A percentile compares a stretch with the other conserved stretches of the same genome.
Evolutionary conservation across 2,329 filamentous ascomycete genomes (phyloP).

Genomic region (Fusarium setosum): DNA sequence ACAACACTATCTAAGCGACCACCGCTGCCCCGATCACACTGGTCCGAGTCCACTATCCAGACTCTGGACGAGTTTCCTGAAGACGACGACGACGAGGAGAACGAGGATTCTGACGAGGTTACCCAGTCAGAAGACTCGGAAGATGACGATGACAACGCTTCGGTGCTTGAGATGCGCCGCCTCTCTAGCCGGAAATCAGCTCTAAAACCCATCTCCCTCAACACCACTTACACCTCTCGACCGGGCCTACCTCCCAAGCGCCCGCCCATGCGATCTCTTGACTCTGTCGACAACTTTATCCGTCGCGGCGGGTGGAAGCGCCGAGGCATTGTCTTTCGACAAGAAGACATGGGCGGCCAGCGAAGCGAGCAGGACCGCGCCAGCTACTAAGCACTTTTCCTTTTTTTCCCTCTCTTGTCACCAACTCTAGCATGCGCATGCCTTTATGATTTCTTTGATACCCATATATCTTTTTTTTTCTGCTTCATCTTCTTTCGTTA

Average conservation of each 20-base stretch:
- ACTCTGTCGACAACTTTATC: conserved; percentile 55
- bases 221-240: conserved; percentile 48
- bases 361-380: conserved; percentile 32
- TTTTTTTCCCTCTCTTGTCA: not conserved
- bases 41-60: conserved; percentile 57
- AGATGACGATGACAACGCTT: conserved; percentile 36
- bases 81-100: conserved; percentile 31
- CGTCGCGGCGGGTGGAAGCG: conserved; percentile 59
- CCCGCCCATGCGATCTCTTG: conserved; percentile 52
- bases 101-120: conserved; percentile 35
- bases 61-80: conserved; percentile 39
- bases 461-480: conserved; percentile 28
- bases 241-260: conserved; percentile 42
- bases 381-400: conserved; percentile 34
- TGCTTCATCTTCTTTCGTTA: conserved; percentile 24
- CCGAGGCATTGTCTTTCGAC: conserved; percentile 54
- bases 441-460: conserved; percentile 40
- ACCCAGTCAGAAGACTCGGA: conserved; percentile 38
- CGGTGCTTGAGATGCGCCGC: conserved; percentile 41
- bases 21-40: conserved; percentile 50
- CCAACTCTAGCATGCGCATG: conserved; percentile 13
- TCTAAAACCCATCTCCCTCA: conserved; percentile 45
- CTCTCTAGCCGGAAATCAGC: conserved; percentile 35
- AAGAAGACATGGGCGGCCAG: conserved; percentile 46
- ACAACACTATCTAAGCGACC: conserved; percentile 45